phyloP scores from a whole-genome alignment of 352 stramenopile genomes.

The Phytopythium mirpurense region DNA sequence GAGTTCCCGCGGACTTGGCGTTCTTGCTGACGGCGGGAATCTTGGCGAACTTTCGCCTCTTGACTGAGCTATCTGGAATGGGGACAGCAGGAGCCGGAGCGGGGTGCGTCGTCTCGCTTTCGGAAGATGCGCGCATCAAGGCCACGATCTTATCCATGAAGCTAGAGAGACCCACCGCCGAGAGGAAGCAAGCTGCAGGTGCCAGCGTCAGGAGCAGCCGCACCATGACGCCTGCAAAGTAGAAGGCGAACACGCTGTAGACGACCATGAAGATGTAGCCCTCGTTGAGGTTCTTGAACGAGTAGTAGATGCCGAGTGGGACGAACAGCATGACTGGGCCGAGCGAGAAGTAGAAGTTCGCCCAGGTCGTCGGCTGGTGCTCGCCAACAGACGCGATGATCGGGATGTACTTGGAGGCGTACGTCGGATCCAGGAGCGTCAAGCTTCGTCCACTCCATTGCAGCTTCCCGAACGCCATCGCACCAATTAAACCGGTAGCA shows the following conservation, averaged over 20 bases:
- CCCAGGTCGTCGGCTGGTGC: conserved; percentile 92
- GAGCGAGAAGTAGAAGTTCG: conserved; percentile 90
- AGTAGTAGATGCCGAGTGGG: conserved; percentile 87
- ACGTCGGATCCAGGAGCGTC: conserved; percentile 90
- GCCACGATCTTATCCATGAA: conserved; percentile 43
- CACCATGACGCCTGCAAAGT: conserved; percentile 93
- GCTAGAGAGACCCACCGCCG: conserved; percentile 73
- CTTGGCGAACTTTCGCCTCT: conserved; percentile 6
- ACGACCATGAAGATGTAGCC: conserved; percentile 89
- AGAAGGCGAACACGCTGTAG: conserved; percentile 88
- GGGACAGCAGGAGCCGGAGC: conserved; percentile 1
- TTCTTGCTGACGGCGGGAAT: conserved; percentile 6
- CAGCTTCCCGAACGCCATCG: conserved; percentile 67
- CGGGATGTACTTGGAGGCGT: conserved; percentile 93
- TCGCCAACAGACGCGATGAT: conserved; percentile 94
- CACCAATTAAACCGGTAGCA: conserved; percentile 27
- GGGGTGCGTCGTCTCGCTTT: not conserved
- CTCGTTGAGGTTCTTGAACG: conserved; percentile 64
- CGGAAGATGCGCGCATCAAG: conserved; percentile 4
- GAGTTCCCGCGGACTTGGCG: not conserved
- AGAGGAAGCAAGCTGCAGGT: conserved; percentile 86
- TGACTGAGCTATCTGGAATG: conserved; percentile 1
- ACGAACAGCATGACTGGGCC: conserved; percentile 85
- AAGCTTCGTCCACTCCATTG: conserved; percentile 91
- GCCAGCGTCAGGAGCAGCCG: conserved; percentile 90